A percentile compares a stretch with the other conserved stretches of the same genome.
Evolutionary conservation across 2,329 filamentous ascomycete genomes (phyloP).

Genomic region (Fusarium graminum): DNA sequence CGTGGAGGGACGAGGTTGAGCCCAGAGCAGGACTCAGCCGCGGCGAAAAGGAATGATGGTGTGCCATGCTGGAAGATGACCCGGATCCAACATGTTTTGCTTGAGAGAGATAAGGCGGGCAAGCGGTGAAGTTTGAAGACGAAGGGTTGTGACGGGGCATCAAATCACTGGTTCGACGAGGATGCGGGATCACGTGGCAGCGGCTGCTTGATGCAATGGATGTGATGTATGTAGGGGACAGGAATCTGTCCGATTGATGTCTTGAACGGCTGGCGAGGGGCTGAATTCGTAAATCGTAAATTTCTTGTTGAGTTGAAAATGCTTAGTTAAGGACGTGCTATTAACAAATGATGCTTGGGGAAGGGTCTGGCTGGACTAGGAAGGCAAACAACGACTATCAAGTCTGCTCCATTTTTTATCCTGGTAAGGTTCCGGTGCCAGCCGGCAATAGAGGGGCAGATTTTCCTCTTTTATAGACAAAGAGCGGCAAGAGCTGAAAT

Average conservation of each 20-base stretch:
- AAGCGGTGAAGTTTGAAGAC: constrained; percentile 49
- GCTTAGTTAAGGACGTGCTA: constrained; percentile 24
- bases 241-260: constrained; percentile 3
- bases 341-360: constrained; percentile 41
- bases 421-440: constrained; percentile 45
- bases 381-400: constrained; percentile 28
- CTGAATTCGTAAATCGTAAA: constrained; percentile 22
- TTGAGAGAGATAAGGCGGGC: constrained; percentile 44
- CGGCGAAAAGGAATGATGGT: constrained; percentile 50
- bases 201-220: constrained; percentile 15
- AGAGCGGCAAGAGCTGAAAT: constrained; percentile 25
- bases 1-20: constrained; percentile 55
- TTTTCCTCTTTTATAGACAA: constrained; percentile 23
- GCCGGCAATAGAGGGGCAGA: constrained; percentile 44
- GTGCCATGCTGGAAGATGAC: constrained; percentile 52
- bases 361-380: constrained; percentile 23
- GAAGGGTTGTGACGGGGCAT: constrained; percentile 50
- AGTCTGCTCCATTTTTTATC: constrained; percentile 44
- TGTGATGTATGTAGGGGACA: constrained; percentile 6
- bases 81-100: constrained; percentile 51
- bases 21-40: constrained; percentile 51
- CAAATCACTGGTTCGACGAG: constrained; percentile 49
- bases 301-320: constrained; percentile 25
- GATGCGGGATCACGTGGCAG: constrained; percentile 45
- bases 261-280: background rate